A percentile compares a stretch with the other conserved stretches of the same genome.
Conservation (phyloP, 805 yeast species). For the Saccharomycopsis oosterbeekiorum region DNA sequence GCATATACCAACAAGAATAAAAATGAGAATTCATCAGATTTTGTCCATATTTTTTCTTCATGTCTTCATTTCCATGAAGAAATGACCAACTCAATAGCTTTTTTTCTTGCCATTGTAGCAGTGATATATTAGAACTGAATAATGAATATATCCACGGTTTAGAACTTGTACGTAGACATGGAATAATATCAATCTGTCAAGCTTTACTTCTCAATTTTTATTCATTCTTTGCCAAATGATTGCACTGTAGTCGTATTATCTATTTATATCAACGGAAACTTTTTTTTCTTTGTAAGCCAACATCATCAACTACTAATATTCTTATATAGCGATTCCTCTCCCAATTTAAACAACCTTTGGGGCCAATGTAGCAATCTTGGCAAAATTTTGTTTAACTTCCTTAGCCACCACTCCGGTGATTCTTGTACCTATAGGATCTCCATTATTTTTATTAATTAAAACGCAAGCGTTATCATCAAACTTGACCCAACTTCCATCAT, state of each 20-base stretch:
- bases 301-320: background rate
- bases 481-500: slow-evolving; percentile 77
- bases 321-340: background rate
- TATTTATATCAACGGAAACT: background rate
- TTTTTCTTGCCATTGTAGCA: too few species aligned
- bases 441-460: slow-evolving; percentile 72
- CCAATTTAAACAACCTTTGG: slow-evolving; percentile 56
- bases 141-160: too few species aligned
- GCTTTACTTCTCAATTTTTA: too few species aligned
- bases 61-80: too few species aligned
- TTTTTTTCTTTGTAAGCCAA: background rate
- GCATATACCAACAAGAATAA: too few species aligned
- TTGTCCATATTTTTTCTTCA: too few species aligned
- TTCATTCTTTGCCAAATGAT: too few species aligned
- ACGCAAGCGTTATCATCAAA: slow-evolving; percentile 98
- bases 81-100: too few species aligned
- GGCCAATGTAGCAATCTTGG: slow-evolving; percentile 83
- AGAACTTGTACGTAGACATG: too few species aligned
- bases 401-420: slow-evolving; percentile 84
- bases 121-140: too few species aligned
- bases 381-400: slow-evolving; percentile 74
- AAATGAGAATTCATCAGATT: too few species aligned
- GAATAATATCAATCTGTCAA: too few species aligned
- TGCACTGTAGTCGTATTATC: background rate
- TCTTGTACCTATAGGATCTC: slow-evolving; percentile 93